Evolutionary conservation across 2,329 filamentous ascomycete species (phyloP).

Genomic region (Alternaria gaisen): DNA sequence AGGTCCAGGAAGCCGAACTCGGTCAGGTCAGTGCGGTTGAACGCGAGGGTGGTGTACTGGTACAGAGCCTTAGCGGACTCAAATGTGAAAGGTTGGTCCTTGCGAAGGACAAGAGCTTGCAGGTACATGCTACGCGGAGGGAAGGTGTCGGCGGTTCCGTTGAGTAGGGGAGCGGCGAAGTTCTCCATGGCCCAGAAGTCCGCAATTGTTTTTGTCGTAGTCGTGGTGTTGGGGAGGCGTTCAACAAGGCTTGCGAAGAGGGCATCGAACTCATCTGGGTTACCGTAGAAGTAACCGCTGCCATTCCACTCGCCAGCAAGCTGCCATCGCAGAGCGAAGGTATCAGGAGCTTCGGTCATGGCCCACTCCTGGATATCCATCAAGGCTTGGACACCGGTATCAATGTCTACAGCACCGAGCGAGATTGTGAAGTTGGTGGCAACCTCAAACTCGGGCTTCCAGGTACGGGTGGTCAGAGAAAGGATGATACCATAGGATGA

Average conservation of each 20-base stretch:
- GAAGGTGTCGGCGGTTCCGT: conserved; percentile 21
- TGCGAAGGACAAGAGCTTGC: conserved; percentile 23
- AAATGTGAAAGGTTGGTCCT: conserved; percentile 20
- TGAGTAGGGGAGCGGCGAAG: conserved; percentile 11
- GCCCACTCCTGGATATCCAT: conserved; percentile 26
- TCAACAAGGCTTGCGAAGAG: conserved; percentile 21
- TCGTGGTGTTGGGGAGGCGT: conserved; percentile 23
- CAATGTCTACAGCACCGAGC: conserved; percentile 20
- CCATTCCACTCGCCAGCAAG: conserved; percentile 23
- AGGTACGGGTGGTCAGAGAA: conserved; percentile 25
- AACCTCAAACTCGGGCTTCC: conserved; percentile 19
- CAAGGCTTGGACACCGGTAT: conserved; percentile 21
- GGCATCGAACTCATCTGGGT: conserved; percentile 24
- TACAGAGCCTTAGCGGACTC: conserved; percentile 23
- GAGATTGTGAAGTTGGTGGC: conserved; percentile 28
- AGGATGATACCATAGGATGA: conserved; percentile 27
- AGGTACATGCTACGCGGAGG: conserved; percentile 26
- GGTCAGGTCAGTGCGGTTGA: conserved; percentile 28
- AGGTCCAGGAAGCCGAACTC: conserved; percentile 29
- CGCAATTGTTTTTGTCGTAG: conserved; percentile 6
- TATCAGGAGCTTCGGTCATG: conserved; percentile 24
- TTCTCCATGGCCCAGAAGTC: conserved; percentile 29
- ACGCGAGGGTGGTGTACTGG: conserved; percentile 15
- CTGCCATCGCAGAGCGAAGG: conserved; percentile 27
- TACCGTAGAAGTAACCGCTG: conserved; percentile 28